phyloP scores from a whole-genome alignment of 345 rosid species.

The Linum lewisii region DNA sequence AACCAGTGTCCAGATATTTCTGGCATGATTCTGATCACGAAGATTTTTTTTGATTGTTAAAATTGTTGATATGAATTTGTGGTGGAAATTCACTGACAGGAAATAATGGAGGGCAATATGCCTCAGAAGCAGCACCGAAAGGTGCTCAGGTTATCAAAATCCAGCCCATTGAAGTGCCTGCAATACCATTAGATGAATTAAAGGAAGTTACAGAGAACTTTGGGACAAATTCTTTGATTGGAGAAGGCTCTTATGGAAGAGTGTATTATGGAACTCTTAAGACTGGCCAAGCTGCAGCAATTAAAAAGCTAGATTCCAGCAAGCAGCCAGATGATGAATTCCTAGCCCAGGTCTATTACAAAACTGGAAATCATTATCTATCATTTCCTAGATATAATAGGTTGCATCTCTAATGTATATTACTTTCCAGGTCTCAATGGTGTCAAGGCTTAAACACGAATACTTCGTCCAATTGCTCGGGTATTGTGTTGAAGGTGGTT shows the following conservation, averaged over 20 bases:
- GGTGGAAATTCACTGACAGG: constrained; percentile 25
- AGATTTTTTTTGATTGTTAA: background rate
- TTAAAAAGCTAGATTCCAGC: constrained; percentile 83
- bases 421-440: constrained; percentile 69
- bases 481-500: constrained; percentile 69
- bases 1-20: background rate
- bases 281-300: constrained; percentile 61
- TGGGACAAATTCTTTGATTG: constrained; percentile 56
- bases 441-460: constrained; percentile 76
- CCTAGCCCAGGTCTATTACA: constrained; percentile 56
- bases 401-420: constrained; percentile 1
- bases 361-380: background rate
- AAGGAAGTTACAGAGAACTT: constrained; percentile 62
- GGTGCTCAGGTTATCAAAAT: constrained; percentile 43
- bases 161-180: constrained; percentile 61
- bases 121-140: constrained; percentile 46
- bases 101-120: constrained; percentile 31
- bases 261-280: constrained; percentile 63
- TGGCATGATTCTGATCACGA: background rate
- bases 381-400: background rate
- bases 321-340: constrained; percentile 87
- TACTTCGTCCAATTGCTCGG: constrained; percentile 77
- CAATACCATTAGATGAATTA: constrained; percentile 44
- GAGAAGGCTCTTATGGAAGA: constrained; percentile 92
- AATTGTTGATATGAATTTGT: background rate